Conservation (phyloP, 148 eudicot species). For the Camellia lanceoleosa region DNA sequence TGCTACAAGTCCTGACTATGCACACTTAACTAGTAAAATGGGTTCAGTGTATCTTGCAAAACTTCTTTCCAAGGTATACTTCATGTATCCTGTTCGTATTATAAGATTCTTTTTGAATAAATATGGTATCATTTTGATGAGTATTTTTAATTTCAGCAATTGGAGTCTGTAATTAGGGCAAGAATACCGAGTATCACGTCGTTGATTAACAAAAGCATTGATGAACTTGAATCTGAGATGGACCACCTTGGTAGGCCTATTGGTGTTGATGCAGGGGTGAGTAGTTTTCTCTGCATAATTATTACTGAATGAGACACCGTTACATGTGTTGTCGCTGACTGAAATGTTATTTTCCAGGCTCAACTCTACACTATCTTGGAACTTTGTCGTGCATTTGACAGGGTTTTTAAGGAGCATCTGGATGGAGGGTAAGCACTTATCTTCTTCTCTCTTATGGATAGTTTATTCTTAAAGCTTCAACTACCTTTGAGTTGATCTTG, state of each 20-base stretch:
- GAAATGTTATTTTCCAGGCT: constrained; percentile 35
- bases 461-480: not conserved
- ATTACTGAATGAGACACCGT: constrained; percentile 1
- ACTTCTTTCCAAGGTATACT: constrained; percentile 53
- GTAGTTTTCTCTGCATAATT: constrained; percentile 13
- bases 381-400: constrained; percentile 67
- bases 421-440: constrained; percentile 60
- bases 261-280: constrained; percentile 86
- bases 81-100: not conserved
- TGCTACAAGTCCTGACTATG: constrained; percentile 60
- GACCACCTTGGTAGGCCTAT: constrained; percentile 80
- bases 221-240: constrained; percentile 81
- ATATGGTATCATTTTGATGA: constrained; percentile 6
- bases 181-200: constrained; percentile 70
- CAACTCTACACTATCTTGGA: constrained; percentile 65
- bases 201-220: constrained; percentile 68
- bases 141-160: constrained; percentile 42
- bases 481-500: not conserved
- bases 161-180: constrained; percentile 73
- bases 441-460: constrained; percentile 3
- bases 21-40: constrained; percentile 61
- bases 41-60: constrained; percentile 74
- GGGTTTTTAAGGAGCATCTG: constrained; percentile 64
- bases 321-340: constrained; percentile 1
- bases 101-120: not conserved